A percentile compares a stretch with the other conserved stretches of the same genome.
Conservation (phyloP, 2,329 filamentous ascomycete genomes). For the Ilyonectria sp. region DNA sequence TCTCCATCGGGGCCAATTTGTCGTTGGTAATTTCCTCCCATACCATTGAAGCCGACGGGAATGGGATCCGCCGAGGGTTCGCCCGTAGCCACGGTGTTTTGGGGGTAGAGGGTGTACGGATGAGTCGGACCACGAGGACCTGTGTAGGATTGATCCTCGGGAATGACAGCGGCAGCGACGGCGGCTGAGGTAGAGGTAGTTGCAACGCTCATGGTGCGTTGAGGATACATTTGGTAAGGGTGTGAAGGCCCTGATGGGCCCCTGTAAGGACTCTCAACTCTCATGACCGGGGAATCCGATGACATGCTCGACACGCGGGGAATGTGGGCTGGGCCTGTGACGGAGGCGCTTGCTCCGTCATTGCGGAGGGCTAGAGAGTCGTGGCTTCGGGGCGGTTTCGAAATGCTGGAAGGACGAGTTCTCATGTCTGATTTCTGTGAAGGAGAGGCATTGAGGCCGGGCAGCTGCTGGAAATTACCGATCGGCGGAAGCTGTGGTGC, state of each 20-base stretch:
- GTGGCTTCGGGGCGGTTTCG: slow-evolving; percentile 65
- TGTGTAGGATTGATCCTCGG: slow-evolving; percentile 63
- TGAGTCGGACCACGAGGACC: slow-evolving; percentile 80
- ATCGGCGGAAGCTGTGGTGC: slow-evolving; percentile 27
- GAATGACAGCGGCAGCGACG: slow-evolving; percentile 66
- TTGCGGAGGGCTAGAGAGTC: slow-evolving; percentile 68
- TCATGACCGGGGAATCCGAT: slow-evolving; percentile 56
- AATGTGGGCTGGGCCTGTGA: slow-evolving; percentile 33
- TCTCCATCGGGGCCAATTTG: slow-evolving; percentile 85
- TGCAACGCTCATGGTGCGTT: slow-evolving; percentile 78
- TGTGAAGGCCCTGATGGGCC: slow-evolving; percentile 83
- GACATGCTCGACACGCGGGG: slow-evolving; percentile 51
- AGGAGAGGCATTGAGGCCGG: slow-evolving; percentile 36
- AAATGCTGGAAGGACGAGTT: slow-evolving; percentile 67
- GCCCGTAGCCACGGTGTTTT: slow-evolving; percentile 73
- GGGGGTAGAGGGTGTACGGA: slow-evolving; percentile 89
- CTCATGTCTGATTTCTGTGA: slow-evolving; percentile 42
- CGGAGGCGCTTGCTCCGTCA: slow-evolving; percentile 59
- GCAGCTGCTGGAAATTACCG: slow-evolving; percentile 32
- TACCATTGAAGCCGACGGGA: slow-evolving; percentile 82
- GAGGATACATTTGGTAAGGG: slow-evolving; percentile 88
- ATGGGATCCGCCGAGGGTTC: slow-evolving; percentile 67
- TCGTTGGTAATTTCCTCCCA: slow-evolving; percentile 77
- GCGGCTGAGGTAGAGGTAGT: slow-evolving; percentile 80
- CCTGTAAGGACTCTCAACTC: slow-evolving; percentile 75